phyloP scores from a whole-genome alignment of 2,329 filamentous ascomycete genomes.

The Neoarthrinium moseri region DNA sequence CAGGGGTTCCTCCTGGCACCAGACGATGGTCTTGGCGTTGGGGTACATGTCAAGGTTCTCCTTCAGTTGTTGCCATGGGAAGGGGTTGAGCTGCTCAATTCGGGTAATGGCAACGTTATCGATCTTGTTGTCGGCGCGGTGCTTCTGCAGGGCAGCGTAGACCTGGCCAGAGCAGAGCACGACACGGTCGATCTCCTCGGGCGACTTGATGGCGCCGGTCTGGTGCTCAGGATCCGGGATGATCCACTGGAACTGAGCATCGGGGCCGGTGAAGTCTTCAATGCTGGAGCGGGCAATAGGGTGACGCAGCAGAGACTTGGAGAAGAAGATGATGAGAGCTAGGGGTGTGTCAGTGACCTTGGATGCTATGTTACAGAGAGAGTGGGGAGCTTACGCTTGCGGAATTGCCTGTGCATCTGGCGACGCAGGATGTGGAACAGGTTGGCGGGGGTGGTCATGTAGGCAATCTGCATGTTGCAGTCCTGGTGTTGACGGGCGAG shows the following conservation, averaged over 20 bases:
- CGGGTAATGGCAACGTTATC: constrained; percentile 92
- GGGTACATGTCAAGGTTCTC: constrained; percentile 97
- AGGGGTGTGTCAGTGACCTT: constrained; percentile 24
- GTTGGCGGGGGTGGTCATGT: constrained; percentile 95
- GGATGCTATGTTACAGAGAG: constrained; percentile 17
- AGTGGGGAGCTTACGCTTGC: constrained; percentile 74
- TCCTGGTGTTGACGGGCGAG: constrained; percentile 97
- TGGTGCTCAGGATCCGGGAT: constrained; percentile 87
- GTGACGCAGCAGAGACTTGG: constrained; percentile 92
- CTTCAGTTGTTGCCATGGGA: constrained; percentile 96
- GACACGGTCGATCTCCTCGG: constrained; percentile 88
- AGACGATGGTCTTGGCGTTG: constrained; percentile 96
- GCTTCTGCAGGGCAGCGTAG: constrained; percentile 84
- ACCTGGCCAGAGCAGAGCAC: constrained; percentile 95
- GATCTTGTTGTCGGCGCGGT: constrained; percentile 82
- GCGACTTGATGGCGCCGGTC: constrained; percentile 69
- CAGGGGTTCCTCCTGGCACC: constrained; percentile 95
- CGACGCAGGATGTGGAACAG: constrained; percentile 94
- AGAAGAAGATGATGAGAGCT: constrained; percentile 98
- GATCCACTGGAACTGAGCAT: constrained; percentile 96
- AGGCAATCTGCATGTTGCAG: constrained; percentile 98
- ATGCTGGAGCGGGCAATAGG: constrained; percentile 86
- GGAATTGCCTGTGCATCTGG: constrained; percentile 99
- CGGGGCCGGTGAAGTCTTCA: constrained; percentile 79
- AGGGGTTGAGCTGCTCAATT: constrained; percentile 96